Conservation (phyloP, 371 early-diverging fungal species). For the Funneliformis caledonium region DNA sequence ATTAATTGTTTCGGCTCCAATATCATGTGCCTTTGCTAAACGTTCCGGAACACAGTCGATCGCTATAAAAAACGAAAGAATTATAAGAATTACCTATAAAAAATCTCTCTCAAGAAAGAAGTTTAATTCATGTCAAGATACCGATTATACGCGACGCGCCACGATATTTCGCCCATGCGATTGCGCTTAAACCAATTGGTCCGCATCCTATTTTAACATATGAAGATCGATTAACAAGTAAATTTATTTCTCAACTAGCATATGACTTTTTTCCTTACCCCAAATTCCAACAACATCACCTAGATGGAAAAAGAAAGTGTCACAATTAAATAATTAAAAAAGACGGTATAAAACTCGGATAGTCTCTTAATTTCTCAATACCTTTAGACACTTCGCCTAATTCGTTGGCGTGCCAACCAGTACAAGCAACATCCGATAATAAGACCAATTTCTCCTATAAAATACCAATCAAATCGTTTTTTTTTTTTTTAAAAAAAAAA, state of each 20-base stretch:
- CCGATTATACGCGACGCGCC: constrained; percentile 40
- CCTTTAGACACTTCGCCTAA: constrained; percentile 52
- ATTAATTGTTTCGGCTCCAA: constrained; percentile 57
- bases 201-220: constrained; percentile 60
- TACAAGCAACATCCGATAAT: constrained; percentile 65
- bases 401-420: constrained; percentile 60
- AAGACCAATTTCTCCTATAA: constrained; percentile 62
- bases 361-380: constrained; percentile 22
- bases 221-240: constrained; percentile 46
- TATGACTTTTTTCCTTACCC: background rate
- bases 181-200: constrained; percentile 61
- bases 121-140: constrained; percentile 14
- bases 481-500: background rate
- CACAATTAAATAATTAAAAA: background rate
- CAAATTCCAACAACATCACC: constrained; percentile 27
- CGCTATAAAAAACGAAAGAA: constrained; percentile 53
- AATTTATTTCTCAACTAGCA: no score
- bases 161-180: constrained; percentile 53
- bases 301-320: background rate
- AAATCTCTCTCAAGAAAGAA: background rate
- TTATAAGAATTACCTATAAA: constrained; percentile 50
- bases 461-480: constrained; percentile 22
- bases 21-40: constrained; percentile 51
- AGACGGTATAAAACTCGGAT: no score
- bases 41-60: constrained; percentile 60